A percentile compares a stretch with the other conserved stretches of the same genome.
Evolutionary conservation across 1,284 basidiomycete species (phyloP).

Genomic region (Tetrapyrgos nigripes): DNA sequence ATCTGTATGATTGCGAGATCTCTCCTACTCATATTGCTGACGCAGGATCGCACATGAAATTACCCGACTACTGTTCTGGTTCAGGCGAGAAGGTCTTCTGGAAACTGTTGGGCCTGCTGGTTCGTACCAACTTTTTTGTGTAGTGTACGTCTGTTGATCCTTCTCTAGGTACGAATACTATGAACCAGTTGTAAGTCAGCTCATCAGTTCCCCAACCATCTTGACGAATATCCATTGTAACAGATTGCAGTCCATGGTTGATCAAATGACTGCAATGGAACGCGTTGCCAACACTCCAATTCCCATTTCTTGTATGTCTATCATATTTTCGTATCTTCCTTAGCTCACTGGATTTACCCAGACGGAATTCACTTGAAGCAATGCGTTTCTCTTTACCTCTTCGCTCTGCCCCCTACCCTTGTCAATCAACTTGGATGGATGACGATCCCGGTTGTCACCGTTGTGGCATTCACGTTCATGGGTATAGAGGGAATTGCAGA

Average conservation of each 20-base stretch:
- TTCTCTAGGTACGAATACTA: constrained; percentile 70
- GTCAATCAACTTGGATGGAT: constrained; percentile 81
- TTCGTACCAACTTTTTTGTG: constrained; percentile 34
- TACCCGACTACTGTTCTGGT: constrained; percentile 69
- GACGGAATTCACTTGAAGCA: constrained; percentile 92
- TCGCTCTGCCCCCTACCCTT: constrained; percentile 85
- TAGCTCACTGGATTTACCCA: constrained; percentile 28
- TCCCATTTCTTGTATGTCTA: constrained; percentile 68
- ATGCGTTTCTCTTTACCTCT: constrained; percentile 89
- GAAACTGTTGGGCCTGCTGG: constrained; percentile 88
- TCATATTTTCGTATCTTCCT: background rate
- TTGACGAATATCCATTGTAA: constrained; percentile 5
- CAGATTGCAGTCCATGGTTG: constrained; percentile 81
- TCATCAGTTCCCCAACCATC: constrained; percentile 2
- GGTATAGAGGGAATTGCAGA: constrained; percentile 94
- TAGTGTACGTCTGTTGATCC: constrained; percentile 10
- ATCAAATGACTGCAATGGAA: constrained; percentile 86
- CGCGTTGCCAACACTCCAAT: constrained; percentile 87
- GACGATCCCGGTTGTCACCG: constrained; percentile 83
- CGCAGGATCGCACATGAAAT: constrained; percentile 82
- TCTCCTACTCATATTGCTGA: constrained; percentile 23
- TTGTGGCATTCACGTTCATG: constrained; percentile 89
- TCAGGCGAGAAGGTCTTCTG: constrained; percentile 78
- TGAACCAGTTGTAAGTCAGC: constrained; percentile 63
- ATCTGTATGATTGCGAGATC: too few relatives aligned